phyloP scores from a whole-genome alignment of 1,284 basidiomycete genomes.

The Trichosporon ovoides region DNA sequence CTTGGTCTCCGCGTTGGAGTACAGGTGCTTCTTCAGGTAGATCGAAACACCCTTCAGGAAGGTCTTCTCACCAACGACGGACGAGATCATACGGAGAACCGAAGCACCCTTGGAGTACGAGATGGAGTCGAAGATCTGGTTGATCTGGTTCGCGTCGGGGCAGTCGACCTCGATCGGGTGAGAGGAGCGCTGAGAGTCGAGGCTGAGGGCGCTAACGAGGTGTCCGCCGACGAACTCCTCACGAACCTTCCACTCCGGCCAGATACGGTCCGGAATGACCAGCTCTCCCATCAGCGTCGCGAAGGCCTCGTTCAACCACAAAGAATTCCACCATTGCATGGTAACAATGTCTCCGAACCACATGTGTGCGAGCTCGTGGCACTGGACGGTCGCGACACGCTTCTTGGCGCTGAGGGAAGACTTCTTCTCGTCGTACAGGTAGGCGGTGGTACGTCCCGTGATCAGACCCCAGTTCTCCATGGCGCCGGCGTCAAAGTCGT shows the following conservation, averaged over 20 bases:
- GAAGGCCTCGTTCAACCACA: constrained; percentile 71
- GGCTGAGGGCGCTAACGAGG: constrained; percentile 59
- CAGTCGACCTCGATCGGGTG: constrained; percentile 94
- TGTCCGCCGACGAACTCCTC: constrained; percentile 55
- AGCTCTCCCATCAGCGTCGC: constrained; percentile 83
- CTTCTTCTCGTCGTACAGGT: constrained; percentile 71
- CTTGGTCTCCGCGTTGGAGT: constrained; percentile 75
- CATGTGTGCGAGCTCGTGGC: constrained; percentile 49
- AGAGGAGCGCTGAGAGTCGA: constrained; percentile 86
- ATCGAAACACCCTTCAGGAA: constrained; percentile 83
- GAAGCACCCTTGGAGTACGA: constrained; percentile 78
- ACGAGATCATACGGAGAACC: constrained; percentile 89
- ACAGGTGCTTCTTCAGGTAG: constrained; percentile 83
- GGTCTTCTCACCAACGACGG: constrained; percentile 83
- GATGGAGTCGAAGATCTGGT: constrained; percentile 81
- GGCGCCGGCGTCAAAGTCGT: constrained; percentile 85
- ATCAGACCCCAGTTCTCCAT: constrained; percentile 98
- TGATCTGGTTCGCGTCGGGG: constrained; percentile 79
- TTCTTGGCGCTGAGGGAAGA: constrained; percentile 73
- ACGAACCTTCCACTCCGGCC: constrained; percentile 56
- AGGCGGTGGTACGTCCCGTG: constrained; percentile 77
- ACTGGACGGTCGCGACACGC: constrained; percentile 60
- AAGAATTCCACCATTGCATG: constrained; percentile 90
- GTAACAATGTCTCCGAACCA: constrained; percentile 72
- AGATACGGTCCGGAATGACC: constrained; percentile 68